Evolutionary conservation across 129 eudicot species (phyloP).

Genomic region (Centrapalus pauciflorus): DNA sequence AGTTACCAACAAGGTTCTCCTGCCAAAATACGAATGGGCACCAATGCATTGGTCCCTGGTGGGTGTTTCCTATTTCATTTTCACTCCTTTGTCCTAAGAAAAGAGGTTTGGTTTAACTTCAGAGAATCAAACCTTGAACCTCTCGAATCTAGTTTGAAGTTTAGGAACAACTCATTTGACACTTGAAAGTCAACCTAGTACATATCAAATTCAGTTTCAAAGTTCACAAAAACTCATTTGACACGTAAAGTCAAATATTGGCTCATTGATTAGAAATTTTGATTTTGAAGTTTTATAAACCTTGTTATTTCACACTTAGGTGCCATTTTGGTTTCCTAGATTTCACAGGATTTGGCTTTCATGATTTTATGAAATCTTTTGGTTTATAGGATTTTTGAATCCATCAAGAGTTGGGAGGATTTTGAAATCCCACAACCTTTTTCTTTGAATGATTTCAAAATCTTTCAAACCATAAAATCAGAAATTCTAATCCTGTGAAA

Average conservation of each 20-base stretch:
- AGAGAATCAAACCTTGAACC: not conserved
- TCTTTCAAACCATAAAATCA: no score
- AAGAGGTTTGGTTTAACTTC: slow-evolving; percentile 1
- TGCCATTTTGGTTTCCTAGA: no score
- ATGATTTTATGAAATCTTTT: no score
- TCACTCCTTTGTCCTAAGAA: not conserved
- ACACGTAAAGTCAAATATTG: not conserved
- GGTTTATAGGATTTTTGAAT: no score
- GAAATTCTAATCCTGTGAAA: no score
- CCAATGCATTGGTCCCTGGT: slow-evolving; percentile 97
- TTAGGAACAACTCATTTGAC: slow-evolving; percentile 4
- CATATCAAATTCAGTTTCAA: not conserved
- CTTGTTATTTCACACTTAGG: no score
- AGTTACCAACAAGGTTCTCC: slow-evolving; percentile 93
- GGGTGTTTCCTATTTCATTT: not conserved
- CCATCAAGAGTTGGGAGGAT: no score
- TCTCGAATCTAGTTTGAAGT: not conserved
- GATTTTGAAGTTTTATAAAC: not conserved
- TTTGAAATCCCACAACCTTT: no score
- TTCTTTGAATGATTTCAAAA: no score
- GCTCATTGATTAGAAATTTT: not conserved
- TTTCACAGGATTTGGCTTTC: no score
- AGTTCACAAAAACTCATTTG: not conserved
- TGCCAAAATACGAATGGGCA: slow-evolving; percentile 91
- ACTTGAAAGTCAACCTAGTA: not conserved